These are phyloP conservation scores for Colletotrichum euphorbiae DNA, from an alignment of 2,329 filamentous ascomycete species.

Conservation along the genomic window DNA sequence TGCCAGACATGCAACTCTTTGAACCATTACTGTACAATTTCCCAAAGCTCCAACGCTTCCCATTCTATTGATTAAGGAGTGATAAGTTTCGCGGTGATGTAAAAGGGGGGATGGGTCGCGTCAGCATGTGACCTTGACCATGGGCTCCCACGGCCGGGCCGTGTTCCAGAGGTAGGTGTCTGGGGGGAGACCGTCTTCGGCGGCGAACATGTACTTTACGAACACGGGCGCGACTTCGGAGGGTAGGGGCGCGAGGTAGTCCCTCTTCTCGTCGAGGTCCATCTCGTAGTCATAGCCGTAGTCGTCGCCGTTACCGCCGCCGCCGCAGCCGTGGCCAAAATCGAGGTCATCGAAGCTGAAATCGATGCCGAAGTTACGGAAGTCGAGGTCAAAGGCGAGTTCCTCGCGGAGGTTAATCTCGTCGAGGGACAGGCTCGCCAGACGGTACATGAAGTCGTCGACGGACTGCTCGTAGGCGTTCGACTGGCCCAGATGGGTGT, in stretches of 20 bases:
- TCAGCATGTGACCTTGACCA: constrained; percentile 54
- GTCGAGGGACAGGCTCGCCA: constrained; percentile 7
- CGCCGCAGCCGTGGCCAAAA: constrained; percentile 2
- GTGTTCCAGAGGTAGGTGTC: constrained; percentile 57
- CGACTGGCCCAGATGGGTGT: constrained; percentile 48
- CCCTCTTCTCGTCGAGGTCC: constrained; percentile 17
- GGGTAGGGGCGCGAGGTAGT: constrained; percentile 25
- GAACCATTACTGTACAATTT: background rate
- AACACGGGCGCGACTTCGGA: constrained; percentile 48
- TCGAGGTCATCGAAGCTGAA: constrained; percentile 30
- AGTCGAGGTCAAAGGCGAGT: constrained; percentile 16
- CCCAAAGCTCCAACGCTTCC: constrained; percentile 9
- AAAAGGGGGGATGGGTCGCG: background rate
- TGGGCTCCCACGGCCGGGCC: constrained; percentile 56
- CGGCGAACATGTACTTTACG: constrained; percentile 49
- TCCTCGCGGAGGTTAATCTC: constrained; percentile 2
- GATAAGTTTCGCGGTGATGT: background rate
- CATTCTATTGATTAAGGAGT: constrained; percentile 11
- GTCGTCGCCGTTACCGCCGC: background rate
- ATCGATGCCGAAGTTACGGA: constrained; percentile 31
- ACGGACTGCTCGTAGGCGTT: constrained; percentile 50
- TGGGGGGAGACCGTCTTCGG: constrained; percentile 46
- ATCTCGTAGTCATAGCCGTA: constrained; percentile 26
- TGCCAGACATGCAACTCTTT: constrained; percentile 15
- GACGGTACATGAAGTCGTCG: constrained; percentile 46